phyloP scores from a whole-genome alignment of 257 asterid genomes.

The Agastache rugosa region DNA sequence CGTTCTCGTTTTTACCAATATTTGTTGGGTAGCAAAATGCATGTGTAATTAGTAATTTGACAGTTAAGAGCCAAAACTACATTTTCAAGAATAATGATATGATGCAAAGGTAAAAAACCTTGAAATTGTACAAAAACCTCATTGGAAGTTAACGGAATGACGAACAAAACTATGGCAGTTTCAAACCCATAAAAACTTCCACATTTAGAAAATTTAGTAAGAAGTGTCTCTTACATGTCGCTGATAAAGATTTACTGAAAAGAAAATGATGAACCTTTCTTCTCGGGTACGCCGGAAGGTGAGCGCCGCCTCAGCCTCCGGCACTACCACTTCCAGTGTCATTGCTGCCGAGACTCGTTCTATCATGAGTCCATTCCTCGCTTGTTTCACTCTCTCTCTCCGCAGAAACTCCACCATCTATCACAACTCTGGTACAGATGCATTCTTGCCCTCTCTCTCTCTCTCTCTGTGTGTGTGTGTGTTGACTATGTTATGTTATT shows the following conservation, averaged over 20 bases:
- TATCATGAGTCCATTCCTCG: not conserved
- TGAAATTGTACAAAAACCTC: not conserved
- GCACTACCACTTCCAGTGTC: not conserved
- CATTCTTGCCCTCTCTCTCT: not conserved
- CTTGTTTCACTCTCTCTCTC: conserved; percentile 6
- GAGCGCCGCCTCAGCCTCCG: not conserved
- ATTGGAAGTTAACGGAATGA: not conserved
- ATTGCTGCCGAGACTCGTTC: not conserved
- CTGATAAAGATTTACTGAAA: not conserved
- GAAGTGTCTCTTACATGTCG: not conserved
- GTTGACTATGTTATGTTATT: not conserved
- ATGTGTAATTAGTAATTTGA: not conserved
- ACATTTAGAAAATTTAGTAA: not conserved
- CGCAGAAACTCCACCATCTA: conserved; percentile 24
- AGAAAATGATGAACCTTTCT: not conserved
- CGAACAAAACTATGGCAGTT: conserved; percentile 7
- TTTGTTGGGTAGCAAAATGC: not conserved
- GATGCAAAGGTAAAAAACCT: not conserved
- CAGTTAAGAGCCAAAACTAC: conserved; percentile 15
- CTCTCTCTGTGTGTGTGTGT: not conserved
- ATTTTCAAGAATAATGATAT: conserved; percentile 11
- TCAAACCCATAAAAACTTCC: not conserved
- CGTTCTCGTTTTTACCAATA: not conserved
- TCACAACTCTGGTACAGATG: conserved; percentile 29
- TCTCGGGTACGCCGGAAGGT: conserved; percentile 1